Conservation (phyloP, 1,139 yeast species). For the Hansenula sp. region DNA sequence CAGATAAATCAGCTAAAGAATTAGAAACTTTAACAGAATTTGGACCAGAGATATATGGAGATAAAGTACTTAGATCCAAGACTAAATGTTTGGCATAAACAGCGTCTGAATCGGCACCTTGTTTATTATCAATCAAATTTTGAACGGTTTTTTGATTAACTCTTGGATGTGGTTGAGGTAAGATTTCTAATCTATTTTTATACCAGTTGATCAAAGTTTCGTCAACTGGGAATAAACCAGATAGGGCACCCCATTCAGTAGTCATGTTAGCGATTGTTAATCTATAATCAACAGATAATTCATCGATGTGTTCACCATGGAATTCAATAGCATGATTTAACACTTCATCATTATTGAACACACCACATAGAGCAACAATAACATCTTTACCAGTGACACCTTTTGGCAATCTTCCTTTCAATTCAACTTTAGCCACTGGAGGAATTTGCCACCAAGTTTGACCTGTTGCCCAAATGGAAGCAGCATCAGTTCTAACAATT, state of each 20-base stretch:
- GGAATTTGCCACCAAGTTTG: slow-evolving; percentile 99
- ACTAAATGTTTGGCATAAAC: slow-evolving; percentile 82
- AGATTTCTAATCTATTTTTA: slow-evolving; percentile 54
- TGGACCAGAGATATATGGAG: slow-evolving; percentile 96
- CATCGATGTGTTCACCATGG: slow-evolving; percentile 77
- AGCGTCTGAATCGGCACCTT: slow-evolving; percentile 70
- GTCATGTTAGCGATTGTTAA: slow-evolving; percentile 98
- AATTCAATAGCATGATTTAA: slow-evolving; percentile 97
- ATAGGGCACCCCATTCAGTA: slow-evolving; percentile 98
- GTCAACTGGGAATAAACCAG: slow-evolving; percentile 96
- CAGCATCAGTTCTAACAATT: slow-evolving; percentile 97
- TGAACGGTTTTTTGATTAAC: slow-evolving; percentile 60
- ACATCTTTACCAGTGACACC: slow-evolving; percentile 97
- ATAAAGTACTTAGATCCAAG: slow-evolving; percentile 74
- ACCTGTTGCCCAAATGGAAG: slow-evolving; percentile 99
- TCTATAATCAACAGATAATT: slow-evolving; percentile 83
- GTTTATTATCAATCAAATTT: slow-evolving; percentile 39
- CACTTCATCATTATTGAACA: slow-evolving; percentile 93
- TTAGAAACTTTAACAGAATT: slow-evolving; percentile 91
- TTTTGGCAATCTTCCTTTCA: slow-evolving; percentile 72
- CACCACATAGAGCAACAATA: slow-evolving; percentile 92
- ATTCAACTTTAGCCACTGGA: slow-evolving; percentile 93
- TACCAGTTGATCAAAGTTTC: slow-evolving; percentile 74
- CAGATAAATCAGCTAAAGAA: slow-evolving; percentile 70
- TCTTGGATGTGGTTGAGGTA: slow-evolving; percentile 86